phyloP scores from a whole-genome alignment of 2,329 filamentous ascomycete species.

The Fusarium nygamai region DNA sequence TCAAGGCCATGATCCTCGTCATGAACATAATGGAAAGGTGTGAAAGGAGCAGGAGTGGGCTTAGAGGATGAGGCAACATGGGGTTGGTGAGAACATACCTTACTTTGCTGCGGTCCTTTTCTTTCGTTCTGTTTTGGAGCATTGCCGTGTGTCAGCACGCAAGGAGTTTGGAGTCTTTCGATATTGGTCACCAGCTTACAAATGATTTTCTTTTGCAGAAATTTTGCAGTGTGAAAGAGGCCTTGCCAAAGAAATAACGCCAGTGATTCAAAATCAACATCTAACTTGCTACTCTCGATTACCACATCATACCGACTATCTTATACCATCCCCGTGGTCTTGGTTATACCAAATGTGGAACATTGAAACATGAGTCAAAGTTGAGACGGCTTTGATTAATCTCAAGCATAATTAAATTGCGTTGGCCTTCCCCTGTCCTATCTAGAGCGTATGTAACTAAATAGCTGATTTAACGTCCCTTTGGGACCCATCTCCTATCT shows the following conservation, averaged over 20 bases:
- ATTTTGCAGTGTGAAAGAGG: not conserved
- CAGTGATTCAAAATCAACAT: not conserved
- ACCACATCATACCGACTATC: not conserved
- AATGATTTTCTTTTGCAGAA: not conserved
- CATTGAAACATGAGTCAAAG: not conserved
- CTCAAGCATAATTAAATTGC: not conserved
- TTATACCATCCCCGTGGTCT: no score
- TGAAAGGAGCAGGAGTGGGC: not conserved
- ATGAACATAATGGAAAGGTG: slow-evolving; percentile 3
- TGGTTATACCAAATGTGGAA: not conserved
- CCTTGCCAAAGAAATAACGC: not conserved
- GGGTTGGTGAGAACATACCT: slow-evolving; percentile 25
- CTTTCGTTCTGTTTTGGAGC: not conserved
- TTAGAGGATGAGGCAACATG: not conserved
- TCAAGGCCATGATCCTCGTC: not conserved
- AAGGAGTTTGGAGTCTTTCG: slow-evolving; percentile 25
- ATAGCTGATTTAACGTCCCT: not conserved
- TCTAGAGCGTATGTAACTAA: not conserved
- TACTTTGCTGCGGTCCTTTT: not conserved
- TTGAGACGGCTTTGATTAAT: not conserved
- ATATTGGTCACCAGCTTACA: not conserved
- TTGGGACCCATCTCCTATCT: not conserved
- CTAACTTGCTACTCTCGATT: not conserved
- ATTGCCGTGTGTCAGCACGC: slow-evolving; percentile 23
- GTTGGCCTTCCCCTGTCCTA: not conserved